Evolutionary conservation across 768 basidiomycete species (phyloP).

Genomic region (Tephrocybe sp.): DNA sequence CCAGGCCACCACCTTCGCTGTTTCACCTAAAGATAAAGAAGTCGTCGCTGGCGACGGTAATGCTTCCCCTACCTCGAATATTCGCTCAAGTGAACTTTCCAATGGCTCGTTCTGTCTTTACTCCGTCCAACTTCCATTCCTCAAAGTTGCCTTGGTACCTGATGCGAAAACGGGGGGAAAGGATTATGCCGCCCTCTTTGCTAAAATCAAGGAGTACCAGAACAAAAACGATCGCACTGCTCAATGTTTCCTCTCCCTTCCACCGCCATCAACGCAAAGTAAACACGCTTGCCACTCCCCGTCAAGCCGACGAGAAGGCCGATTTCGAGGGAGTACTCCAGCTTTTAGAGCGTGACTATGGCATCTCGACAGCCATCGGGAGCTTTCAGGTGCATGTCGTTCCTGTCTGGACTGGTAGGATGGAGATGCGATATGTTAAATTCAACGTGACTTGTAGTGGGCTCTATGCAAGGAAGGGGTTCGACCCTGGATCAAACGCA

Average conservation of each 20-base stretch:
- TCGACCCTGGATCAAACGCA: background rate
- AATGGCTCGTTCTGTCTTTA: constrained; percentile 8
- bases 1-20: background rate
- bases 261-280: background rate
- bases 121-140: constrained; percentile 1
- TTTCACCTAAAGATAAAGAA: background rate
- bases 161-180: constrained; percentile 2
- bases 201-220: constrained; percentile 1
- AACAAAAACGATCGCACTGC: constrained; percentile 7
- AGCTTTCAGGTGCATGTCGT: constrained; percentile 2
- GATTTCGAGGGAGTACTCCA: background rate
- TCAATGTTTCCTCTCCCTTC: constrained; percentile 5
- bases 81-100: background rate
- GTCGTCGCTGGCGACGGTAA: background rate
- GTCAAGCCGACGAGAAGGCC: background rate
- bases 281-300: background rate
- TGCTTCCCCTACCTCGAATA: background rate
- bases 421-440: background rate
- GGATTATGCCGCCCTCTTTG: constrained; percentile 6
- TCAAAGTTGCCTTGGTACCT: background rate
- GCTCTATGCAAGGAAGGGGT: constrained; percentile 5
- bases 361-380: constrained; percentile 2
- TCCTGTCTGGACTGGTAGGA: constrained; percentile 4
- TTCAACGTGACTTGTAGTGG: constrained; percentile 5
- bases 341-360: background rate